phyloP scores from a whole-genome alignment of 345 rosid species.

The Hevea brasiliensis region DNA sequence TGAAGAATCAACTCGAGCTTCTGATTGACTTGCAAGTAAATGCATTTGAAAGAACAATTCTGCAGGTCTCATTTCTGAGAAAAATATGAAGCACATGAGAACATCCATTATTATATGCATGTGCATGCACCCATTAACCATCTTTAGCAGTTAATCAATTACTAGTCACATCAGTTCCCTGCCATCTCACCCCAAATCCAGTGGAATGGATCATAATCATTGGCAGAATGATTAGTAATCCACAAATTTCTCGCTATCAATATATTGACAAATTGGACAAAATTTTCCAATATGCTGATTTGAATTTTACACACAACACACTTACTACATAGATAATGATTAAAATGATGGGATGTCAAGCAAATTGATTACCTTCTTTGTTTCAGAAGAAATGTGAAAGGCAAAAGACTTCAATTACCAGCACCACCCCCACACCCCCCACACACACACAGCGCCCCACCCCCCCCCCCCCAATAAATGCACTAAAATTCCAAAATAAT shows the following conservation, averaged over 20 bases:
- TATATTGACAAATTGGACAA: neutral
- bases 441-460: too few species aligned
- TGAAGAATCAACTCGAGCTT: slow-evolving; percentile 32
- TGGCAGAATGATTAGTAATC: neutral
- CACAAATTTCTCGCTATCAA: neutral
- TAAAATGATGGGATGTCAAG: neutral
- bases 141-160: neutral
- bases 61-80: slow-evolving; percentile 85
- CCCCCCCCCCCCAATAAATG: too few species aligned
- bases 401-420: too few species aligned
- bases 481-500: too few species aligned
- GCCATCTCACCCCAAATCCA: neutral
- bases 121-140: neutral
- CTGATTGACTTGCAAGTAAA: slow-evolving; percentile 60
- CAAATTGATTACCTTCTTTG: too few species aligned
- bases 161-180: neutral
- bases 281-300: neutral
- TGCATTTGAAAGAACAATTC: slow-evolving; percentile 92
- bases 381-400: too few species aligned
- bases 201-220: neutral
- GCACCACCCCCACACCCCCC: too few species aligned
- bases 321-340: neutral
- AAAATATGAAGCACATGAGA: slow-evolving; percentile 11
- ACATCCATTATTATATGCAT: neutral
- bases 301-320: too few species aligned